Base-by-base conservation (phyloP, 2,329 filamentous ascomycete genomes). In the Penicillium glabrum region DNA sequence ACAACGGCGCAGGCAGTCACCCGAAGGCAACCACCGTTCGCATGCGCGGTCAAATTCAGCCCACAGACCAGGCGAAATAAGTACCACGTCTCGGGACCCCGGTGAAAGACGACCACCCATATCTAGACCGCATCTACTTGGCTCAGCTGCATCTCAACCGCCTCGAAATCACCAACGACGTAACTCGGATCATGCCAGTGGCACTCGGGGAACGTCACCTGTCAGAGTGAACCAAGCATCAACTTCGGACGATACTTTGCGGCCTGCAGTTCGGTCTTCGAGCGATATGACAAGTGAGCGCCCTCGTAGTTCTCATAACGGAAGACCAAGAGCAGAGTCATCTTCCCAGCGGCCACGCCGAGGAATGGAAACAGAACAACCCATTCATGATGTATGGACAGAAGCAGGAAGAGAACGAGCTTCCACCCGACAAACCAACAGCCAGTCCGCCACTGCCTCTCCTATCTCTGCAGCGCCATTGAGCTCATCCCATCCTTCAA, bases 271-370 rank as follows among this genome's bases (percentile, higher is more conserved):
- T 19, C 67, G 73, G 46, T 73, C 72, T 8, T 70, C 73, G 6
- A 75, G 72, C 51, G 73, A 76, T 55, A 73, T 75, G 62, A 65
- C 69, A 23, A 62, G 66, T 10, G 70, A 73, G 41, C 69, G 71
- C 7, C 56, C 68, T 39, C 70, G 66, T 13, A 54, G 59, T 35
- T 67, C 71, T 24, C 66, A 71, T 11, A 45, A 62, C 16, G 58
- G 50, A 8, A 65, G 70, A 9, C 44, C 65, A 2, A 63, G 67
- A 48, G 59, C 66, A 31, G 66, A 69, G 14, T 64, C 69, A 8
- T 58, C 67, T 21, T 56, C 65, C 9, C 60, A 61, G 31, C 65
- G 71, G 14, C 57, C 67, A 9, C 64, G 72, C 54, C 69, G 70
- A 24, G 69, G 71, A 21, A 72, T 67, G 1, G 72, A 72, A 33